These are phyloP conservation scores for Yamadazyma trypodendri DNA, from an alignment of 1,139 yeast genomes.

Conservation along the genomic window DNA sequence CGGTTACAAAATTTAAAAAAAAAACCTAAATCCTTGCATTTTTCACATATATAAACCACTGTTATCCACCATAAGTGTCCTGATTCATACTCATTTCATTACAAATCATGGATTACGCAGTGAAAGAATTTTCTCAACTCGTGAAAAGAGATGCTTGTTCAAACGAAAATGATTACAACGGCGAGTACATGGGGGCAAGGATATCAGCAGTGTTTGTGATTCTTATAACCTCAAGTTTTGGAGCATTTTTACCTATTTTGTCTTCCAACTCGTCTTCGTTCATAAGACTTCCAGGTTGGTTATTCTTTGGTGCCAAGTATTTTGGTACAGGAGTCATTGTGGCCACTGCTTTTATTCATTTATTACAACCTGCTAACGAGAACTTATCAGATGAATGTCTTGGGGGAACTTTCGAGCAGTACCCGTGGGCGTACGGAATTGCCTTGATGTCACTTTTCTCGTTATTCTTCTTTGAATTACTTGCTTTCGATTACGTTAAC, in stretches of 20 bases:
- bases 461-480: constrained; percentile 54
- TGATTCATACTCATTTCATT: too few relatives aligned
- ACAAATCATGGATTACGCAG: constrained; percentile 2
- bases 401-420: constrained; percentile 33
- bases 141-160: constrained; percentile 33
- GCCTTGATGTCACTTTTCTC: constrained; percentile 37
- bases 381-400: constrained; percentile 34
- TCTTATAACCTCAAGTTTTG: constrained; percentile 54
- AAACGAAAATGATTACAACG: constrained; percentile 37
- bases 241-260: constrained; percentile 59
- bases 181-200: constrained; percentile 56
- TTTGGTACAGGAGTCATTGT: constrained; percentile 93
- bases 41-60: neutral
- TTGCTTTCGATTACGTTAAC: constrained; percentile 53
- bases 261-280: constrained; percentile 49
- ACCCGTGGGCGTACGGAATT: constrained; percentile 44
- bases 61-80: neutral
- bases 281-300: constrained; percentile 55
- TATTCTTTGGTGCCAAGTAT: constrained; percentile 71
- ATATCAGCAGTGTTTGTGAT: constrained; percentile 74
- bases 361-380: constrained; percentile 75
- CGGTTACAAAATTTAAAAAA: neutral
- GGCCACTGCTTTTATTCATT: constrained; percentile 85
- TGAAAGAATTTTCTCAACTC: neutral
- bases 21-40: neutral